Evolutionary conservation across 75 land plant genomes (phyloP), one percentile per base, ranked within the genome.

Genomic region (Selaginella moellendorffii): DNA sequence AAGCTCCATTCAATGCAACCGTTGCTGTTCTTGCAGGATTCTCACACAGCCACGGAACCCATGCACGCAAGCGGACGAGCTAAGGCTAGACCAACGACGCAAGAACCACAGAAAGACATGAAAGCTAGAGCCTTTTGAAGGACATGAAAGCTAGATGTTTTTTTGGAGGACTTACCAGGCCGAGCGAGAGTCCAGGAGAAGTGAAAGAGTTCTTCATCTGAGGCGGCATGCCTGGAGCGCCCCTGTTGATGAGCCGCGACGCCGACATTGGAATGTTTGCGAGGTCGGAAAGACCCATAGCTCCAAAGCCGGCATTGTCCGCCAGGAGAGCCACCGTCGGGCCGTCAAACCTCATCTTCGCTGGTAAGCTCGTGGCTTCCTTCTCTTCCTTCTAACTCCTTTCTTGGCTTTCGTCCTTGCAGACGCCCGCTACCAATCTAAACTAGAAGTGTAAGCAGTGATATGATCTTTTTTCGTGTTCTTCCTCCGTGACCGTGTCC

Each of bases 281-380:
- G 81, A 82, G 69, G 66, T 56, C 52, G 68, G 29, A 42, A 29
- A 27, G 54, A 20, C 68, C 29, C 0, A 65, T 46, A 30, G 69
- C 77, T 2, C 72, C 60, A 26, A 68, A 69, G 1, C 63, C 64
- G 60, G 72, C 64, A 31, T 71, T 70, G 63, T 68, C 61, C n/a
- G 67, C 68, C 20, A 27, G 8, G 21, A 29, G 56, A 62, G 62
- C 72, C 0, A 74, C 81, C 12, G 70, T 52, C 28, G 79, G 71
- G 12, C 77, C 83, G 63, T 80, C 85, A 72, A 83, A 77, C 72
- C 76, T 83, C 85, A 83, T 83, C n/a, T n/a, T n/a, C n/a, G n/a
- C n/a, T n/a, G n/a, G n/a, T n/a, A n/a, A n/a, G n/a, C n/a, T n/a
- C n/a, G n/a, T n/a, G n/a, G n/a, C n/a, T n/a, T n/a, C n/a, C n/a